Evolutionary conservation across 176 grass and related monocot species (phyloP).

Genomic region (Echinochloa phyllopogon): DNA sequence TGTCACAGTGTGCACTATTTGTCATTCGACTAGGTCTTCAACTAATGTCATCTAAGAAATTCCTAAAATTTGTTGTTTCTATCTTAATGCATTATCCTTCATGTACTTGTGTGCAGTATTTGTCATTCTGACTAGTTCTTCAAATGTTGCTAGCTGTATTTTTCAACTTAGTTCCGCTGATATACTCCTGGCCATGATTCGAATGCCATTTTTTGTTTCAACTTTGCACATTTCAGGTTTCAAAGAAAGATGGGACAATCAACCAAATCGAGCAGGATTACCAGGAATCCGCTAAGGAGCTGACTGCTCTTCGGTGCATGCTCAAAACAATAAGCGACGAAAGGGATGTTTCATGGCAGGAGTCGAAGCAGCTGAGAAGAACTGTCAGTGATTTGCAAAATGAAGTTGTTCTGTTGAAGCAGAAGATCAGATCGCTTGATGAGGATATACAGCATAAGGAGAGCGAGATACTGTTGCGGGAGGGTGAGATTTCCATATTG

Average conservation of each 20-base stretch:
- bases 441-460: constrained; percentile 71
- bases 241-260: constrained; percentile 62
- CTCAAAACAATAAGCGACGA: constrained; percentile 63
- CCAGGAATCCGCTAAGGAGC: constrained; percentile 56
- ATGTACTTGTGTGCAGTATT: too few species aligned
- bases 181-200: background rate
- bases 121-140: too few species aligned
- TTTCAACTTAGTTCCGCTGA: background rate
- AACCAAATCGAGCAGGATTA: constrained; percentile 51
- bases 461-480: constrained; percentile 61
- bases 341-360: constrained; percentile 62
- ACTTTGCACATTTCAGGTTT: constrained; percentile 44
- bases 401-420: constrained; percentile 52
- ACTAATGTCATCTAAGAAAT: constrained; percentile 25
- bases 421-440: constrained; percentile 61
- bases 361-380: constrained; percentile 56
- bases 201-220: constrained; percentile 11
- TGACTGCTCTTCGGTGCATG: constrained; percentile 50
- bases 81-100: constrained; percentile 6
- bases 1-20: background rate
- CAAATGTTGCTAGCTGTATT: constrained; percentile 9
- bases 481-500: constrained; percentile 72
- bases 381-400: constrained; percentile 47
- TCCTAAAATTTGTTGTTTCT: background rate
- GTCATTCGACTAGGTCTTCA: background rate